phyloP scores from a whole-genome alignment of 768 basidiomycete genomes.

The Amanita pallidorosea region DNA sequence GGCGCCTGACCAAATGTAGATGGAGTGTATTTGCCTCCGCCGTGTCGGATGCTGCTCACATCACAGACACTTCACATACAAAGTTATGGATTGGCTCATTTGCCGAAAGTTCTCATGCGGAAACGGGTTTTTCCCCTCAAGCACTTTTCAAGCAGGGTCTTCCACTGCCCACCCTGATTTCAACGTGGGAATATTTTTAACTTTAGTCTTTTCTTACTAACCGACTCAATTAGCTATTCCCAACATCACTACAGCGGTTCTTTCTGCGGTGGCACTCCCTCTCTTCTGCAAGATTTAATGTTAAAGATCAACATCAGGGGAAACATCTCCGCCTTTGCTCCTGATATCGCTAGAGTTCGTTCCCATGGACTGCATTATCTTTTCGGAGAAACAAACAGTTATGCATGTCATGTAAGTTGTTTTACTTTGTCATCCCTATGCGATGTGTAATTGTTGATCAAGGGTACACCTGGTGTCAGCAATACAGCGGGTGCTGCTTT shows the following conservation, averaged over 20 bases:
- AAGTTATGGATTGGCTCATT: constrained; percentile 41
- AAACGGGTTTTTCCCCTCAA: constrained; percentile 48
- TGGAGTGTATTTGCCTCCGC: constrained; percentile 45
- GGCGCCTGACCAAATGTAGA: constrained; percentile 17
- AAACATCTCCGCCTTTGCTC: constrained; percentile 39
- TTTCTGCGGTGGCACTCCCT: constrained; percentile 45
- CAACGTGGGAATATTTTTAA: constrained; percentile 27
- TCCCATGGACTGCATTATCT: constrained; percentile 41
- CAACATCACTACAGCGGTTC: constrained; percentile 52
- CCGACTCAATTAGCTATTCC: constrained; percentile 30
- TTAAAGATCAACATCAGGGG: constrained; percentile 44
- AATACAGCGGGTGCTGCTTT: constrained; percentile 63
- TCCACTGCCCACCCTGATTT: constrained; percentile 41
- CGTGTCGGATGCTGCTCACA: constrained; percentile 27
- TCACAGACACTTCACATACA: constrained; percentile 26
- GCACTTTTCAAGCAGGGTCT: constrained; percentile 43
- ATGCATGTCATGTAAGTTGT: constrained; percentile 28
- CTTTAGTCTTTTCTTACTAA: background rate
- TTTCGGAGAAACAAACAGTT: constrained; percentile 53
- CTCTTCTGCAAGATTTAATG: constrained; percentile 55
- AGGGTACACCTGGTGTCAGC: constrained; percentile 47
- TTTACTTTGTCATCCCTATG: background rate
- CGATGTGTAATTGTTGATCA: background rate
- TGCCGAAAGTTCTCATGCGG: constrained; percentile 35
- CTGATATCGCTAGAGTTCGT: constrained; percentile 43